Base-by-base conservation (phyloP, 2,329 filamentous ascomycete species). In the Colletotrichum eleusines region DNA sequence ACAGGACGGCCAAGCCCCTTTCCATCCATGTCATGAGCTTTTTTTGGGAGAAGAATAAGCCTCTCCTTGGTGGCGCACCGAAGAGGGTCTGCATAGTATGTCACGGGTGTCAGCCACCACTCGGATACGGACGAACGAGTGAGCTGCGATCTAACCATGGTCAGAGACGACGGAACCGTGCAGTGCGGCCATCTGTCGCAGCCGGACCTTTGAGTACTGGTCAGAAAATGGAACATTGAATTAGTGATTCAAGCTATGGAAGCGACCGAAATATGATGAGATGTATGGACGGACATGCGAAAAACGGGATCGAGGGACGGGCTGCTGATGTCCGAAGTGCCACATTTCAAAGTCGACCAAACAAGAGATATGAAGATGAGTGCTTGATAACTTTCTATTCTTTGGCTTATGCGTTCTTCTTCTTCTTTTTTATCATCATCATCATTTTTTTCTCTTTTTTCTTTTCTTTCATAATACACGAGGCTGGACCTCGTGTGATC, bases 81-180 rank as follows among this genome's bases (percentile, higher is more conserved):
- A 18, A 38, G 44, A 63, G 18, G 50, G 50, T 28, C 40, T 23
- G 9, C 6, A 7, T 54, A 55, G 18, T 9, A 20, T 48, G 48
- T 66, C 42, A 59, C 46, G 66, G 35, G 48, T 48, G 28, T 38
- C 50, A 67, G 65, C 58, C 54, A 66, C 58, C 54, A 66, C 63
- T 53, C 18, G 51, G 50, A 44, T 26, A 23, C 50, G 33, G 18
- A 18, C 42, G 26, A 40, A n/a, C n/a, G 35, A 40, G 50, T 58
- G 40, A 63, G 59, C 65, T 42, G 51, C 33, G 42, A 38, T 44
- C 31, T 51, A 23, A 48, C 42, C 28, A 23, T 61, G 35, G 23
- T 7, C 26, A 63, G 35, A 33, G 20, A 42, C 5, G 26, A 54
- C 18, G 33, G 44, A 23, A 33, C 31, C 31, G 33, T 40, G 33